These are phyloP conservation scores for Colletotrichum caudatum DNA, from an alignment of 2,329 filamentous ascomycete genomes.

Conservation along the genomic window DNA sequence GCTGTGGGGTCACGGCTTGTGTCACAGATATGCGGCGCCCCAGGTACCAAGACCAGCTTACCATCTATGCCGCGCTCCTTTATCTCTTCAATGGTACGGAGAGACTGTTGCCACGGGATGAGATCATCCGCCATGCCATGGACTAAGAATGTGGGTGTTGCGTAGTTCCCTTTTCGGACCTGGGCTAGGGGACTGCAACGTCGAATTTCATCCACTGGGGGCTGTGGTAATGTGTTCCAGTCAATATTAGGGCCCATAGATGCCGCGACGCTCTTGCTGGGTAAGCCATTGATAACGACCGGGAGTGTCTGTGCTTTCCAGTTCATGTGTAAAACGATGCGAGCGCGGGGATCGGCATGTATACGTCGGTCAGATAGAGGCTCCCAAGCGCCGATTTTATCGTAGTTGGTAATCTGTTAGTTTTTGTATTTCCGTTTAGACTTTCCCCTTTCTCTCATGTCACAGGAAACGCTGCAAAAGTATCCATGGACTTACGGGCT, in stretches of 20 bases:
- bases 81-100: conserved; percentile 19
- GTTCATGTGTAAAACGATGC: conserved; percentile 57
- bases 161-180: conserved; percentile 23
- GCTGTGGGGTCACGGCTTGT: conserved; percentile 7
- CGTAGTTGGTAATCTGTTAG: conserved; percentile 16
- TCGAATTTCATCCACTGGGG: conserved; percentile 17
- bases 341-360: conserved; percentile 50
- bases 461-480: accelerated
- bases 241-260: not conserved
- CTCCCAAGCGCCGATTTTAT: conserved; percentile 18
- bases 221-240: conserved; percentile 36
- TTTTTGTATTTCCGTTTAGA: not conserved
- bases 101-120: conserved; percentile 33
- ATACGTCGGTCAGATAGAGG: conserved; percentile 29
- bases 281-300: conserved; percentile 50
- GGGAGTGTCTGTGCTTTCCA: conserved; percentile 54
- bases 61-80: not conserved
- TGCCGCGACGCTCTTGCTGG: conserved; percentile 20
- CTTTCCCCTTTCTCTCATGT: no score
- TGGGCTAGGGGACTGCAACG: conserved; percentile 36
- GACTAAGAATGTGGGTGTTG: conserved; percentile 35
- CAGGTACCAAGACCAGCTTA: not conserved
- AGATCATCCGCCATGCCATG: conserved; percentile 37
- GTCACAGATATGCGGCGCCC: conserved; percentile 19
- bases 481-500: conserved; percentile 5